Evolutionary conservation across 192 early-diverging fungal species (phyloP), one percentile per base, ranked within the genome.

Genomic region (Backusella mclennaniae): DNA sequence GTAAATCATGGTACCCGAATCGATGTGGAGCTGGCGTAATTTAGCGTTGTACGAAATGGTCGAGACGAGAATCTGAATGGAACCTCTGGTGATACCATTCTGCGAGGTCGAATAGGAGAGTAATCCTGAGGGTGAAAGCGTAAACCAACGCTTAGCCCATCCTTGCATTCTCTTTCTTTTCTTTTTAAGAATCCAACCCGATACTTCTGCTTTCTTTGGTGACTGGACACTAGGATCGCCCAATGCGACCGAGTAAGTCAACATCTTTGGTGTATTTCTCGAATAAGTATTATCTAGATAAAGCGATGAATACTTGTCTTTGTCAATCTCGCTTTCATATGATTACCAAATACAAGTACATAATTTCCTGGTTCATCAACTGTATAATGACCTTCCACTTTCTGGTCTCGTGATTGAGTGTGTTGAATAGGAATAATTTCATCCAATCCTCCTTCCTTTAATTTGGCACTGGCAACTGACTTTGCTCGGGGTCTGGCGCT

Each of bases 131-230:
- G 93, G 82, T 73, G 95, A 91, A 19, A 97, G 85, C 26, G 87
- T 80, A 44, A 97, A 89, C 96, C 96, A 98, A 33, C 97, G 92
- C 74, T 93, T 92, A 33, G 94, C 91, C 89, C 93, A 98, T 17
- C 87, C 87, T 83, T 90, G 89, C 87, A 89, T 89, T 59, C 84
- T 78, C 75, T 90, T 91, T 49, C 88, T 74, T 71, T 87, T 84
- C 74, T 91, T 91, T 79, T 91, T 91, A 46, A 88, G 68, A 12
- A 90, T 44, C 89, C 89, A 90, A 11, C 89, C 89, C 15, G 87
- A 81, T 46, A 86, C 77, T 21, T 84, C 84, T 5, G 11, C 41
- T 0, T 44, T 44, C 53, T 52, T 53, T 42, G 29, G 26, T 17
- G 79, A 73, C 26, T 77, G 52, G 19, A 73, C 70, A 38, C 78